Conservation (phyloP, 2,329 filamentous ascomycete species). For the Penicillium oxalicum region DNA sequence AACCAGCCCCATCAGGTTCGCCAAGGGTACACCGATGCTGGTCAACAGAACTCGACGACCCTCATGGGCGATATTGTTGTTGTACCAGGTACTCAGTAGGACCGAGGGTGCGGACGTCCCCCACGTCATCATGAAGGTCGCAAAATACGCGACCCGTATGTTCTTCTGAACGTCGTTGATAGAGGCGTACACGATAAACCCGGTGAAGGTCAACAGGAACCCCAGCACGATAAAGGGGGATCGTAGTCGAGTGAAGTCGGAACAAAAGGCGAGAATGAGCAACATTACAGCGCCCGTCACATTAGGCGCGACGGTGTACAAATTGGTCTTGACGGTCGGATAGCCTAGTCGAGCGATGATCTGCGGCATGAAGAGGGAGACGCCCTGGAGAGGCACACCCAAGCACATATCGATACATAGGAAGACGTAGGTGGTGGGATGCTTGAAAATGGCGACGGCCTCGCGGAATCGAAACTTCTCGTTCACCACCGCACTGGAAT, state of each 20-base stretch:
- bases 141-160: slow-evolving; percentile 65
- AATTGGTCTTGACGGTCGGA: slow-evolving; percentile 61
- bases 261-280: slow-evolving; percentile 64
- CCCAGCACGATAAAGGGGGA: slow-evolving; percentile 70
- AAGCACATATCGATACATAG: slow-evolving; percentile 54
- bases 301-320: slow-evolving; percentile 78
- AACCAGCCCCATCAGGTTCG: slow-evolving; percentile 71
- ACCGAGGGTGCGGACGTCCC: slow-evolving; percentile 70
- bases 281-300: slow-evolving; percentile 67
- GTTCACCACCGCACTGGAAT: slow-evolving; percentile 61
- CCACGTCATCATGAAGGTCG: slow-evolving; percentile 78
- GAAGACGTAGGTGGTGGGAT: slow-evolving; percentile 50
- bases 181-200: slow-evolving; percentile 71
- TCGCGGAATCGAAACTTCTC: slow-evolving; percentile 50
- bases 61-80: slow-evolving; percentile 77
- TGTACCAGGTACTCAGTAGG: slow-evolving; percentile 63
- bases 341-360: slow-evolving; percentile 52
- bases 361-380: slow-evolving; percentile 53
- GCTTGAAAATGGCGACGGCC: slow-evolving; percentile 49
- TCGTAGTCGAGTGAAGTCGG: slow-evolving; percentile 59
- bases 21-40: slow-evolving; percentile 65
- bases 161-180: slow-evolving; percentile 58
- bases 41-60: slow-evolving; percentile 65
- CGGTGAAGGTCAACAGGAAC: slow-evolving; percentile 67
- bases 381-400: slow-evolving; percentile 54